These are phyloP conservation scores for Vitis labrusca DNA, from an alignment of 164 flowering plant genomes.

Conservation along the genomic window DNA sequence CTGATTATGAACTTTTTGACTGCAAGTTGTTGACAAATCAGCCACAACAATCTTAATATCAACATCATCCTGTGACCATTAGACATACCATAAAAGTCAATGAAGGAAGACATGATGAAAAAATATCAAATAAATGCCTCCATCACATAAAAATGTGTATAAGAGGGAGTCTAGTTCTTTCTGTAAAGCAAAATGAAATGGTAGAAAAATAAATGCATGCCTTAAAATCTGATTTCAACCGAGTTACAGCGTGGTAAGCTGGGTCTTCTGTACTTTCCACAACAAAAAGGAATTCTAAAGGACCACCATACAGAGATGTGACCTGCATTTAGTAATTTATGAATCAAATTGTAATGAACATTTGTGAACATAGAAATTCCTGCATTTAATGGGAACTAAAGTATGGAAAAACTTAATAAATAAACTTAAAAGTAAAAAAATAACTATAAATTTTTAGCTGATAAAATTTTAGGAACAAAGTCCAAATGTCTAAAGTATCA, in stretches of 20 bases:
- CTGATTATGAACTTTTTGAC: slow-evolving; percentile 98
- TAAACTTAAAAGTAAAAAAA: too few species aligned
- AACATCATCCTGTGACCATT: slow-evolving; percentile 58
- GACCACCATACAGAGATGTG: slow-evolving; percentile 96
- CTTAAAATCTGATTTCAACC: slow-evolving; percentile 58
- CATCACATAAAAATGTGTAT: too few species aligned
- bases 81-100: slow-evolving; percentile 15
- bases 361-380: neutral
- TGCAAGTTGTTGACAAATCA: slow-evolving; percentile 93
- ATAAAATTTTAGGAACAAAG: too few species aligned
- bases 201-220: slow-evolving; percentile 26
- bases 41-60: slow-evolving; percentile 81
- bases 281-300: slow-evolving; percentile 85
- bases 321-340: slow-evolving; percentile 45
- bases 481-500: too few species aligned
- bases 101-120: slow-evolving; percentile 4
- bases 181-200: neutral
- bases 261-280: slow-evolving; percentile 93
- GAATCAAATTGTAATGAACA: neutral
- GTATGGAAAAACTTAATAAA: neutral
- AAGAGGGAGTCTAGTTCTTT: neutral
- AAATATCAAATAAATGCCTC: neutral
- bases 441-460: too few species aligned
- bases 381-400: slow-evolving; percentile 1
- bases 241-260: slow-evolving; percentile 78